Conservation (phyloP, 371 early-diverging fungal species). For the Rhizopus delemar region DNA sequence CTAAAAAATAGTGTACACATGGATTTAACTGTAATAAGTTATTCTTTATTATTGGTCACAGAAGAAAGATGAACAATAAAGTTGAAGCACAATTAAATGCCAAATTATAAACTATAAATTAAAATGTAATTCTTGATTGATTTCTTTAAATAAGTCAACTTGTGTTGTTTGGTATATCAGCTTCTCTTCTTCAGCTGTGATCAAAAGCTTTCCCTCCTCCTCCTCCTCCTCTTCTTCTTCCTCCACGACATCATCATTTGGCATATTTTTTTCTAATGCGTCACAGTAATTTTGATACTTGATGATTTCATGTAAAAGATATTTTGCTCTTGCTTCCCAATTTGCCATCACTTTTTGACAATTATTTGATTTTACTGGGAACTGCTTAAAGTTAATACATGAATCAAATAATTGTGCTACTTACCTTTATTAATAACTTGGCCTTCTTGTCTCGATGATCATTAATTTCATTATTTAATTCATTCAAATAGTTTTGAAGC, state of each 20-base stretch:
- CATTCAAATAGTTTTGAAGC: slow-evolving; percentile 35
- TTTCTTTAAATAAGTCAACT: slow-evolving; percentile 39
- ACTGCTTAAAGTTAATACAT: slow-evolving; percentile 26
- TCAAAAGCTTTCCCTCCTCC: not conserved
- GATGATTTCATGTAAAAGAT: slow-evolving; percentile 79
- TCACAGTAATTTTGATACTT: slow-evolving; percentile 85
- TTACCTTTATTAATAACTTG: slow-evolving; percentile 45
- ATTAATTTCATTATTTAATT: slow-evolving; percentile 43
- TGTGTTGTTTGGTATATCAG: slow-evolving; percentile 22
- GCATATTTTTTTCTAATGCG: slow-evolving; percentile 57
- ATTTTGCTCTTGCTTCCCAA: slow-evolving; percentile 83
- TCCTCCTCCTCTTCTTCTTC: not conserved
- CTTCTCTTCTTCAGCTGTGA: slow-evolving; percentile 3
- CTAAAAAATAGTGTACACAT: no score
- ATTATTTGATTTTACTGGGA: slow-evolving; percentile 53
- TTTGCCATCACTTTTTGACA: slow-evolving; percentile 71
- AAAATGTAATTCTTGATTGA: slow-evolving; percentile 36
- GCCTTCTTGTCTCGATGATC: slow-evolving; percentile 45
- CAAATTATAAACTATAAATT: slow-evolving; percentile 3
- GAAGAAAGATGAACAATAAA: not conserved
- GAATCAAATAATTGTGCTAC: not conserved
- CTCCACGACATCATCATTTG: slow-evolving; percentile 11
- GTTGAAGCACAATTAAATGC: not conserved
- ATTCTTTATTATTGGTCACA: not conserved
- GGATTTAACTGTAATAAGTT: not conserved